Evolutionary conservation across 2,329 filamentous ascomycete genomes (phyloP).

Genomic region (Aspergillus clavatus): DNA sequence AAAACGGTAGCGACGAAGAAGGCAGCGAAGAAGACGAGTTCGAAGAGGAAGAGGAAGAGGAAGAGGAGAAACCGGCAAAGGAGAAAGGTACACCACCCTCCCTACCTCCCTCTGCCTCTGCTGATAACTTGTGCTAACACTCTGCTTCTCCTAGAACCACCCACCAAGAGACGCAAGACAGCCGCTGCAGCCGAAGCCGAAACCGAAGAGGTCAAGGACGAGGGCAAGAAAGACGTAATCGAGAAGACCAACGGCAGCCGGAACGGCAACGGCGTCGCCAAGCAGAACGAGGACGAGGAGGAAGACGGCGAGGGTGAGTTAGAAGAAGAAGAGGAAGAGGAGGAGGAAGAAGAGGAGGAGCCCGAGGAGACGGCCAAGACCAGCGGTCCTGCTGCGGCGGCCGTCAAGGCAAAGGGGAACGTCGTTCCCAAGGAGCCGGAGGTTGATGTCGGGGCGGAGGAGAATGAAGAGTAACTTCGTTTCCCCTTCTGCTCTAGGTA

Average conservation of each 20-base stretch:
- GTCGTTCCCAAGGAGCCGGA: conserved; percentile 31
- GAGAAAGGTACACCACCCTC: conserved; percentile 16
- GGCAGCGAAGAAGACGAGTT: conserved; percentile 24
- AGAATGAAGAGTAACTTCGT: conserved; percentile 14
- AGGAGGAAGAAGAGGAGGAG: conserved; percentile 21
- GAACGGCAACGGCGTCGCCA: conserved; percentile 17
- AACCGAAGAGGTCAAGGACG: conserved; percentile 7
- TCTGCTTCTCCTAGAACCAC: conserved; percentile 9
- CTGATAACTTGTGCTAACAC: too few species aligned
- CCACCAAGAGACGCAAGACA: conserved; percentile 32
- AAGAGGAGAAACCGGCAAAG: conserved; percentile 21
- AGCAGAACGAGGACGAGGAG: conserved; percentile 12
- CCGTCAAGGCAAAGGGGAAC: conserved; percentile 30
- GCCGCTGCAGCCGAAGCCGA: conserved; percentile 18
- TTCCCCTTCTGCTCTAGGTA: not conserved
- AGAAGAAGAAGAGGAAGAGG: conserved; percentile 15
- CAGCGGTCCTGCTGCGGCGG: conserved; percentile 30
- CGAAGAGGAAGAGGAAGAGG: conserved; percentile 25
- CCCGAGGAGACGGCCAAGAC: conserved; percentile 28
- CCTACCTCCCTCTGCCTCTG: not conserved
- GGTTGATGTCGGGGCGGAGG: conserved; percentile 28
- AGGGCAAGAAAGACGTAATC: conserved; percentile 16
- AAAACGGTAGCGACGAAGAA: conserved; percentile 23
- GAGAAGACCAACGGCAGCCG: too few species aligned
- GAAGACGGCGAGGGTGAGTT: conserved; percentile 17